Evolutionary conservation across 306 rosid species (phyloP).

Genomic region (Potentilla sterilis): DNA sequence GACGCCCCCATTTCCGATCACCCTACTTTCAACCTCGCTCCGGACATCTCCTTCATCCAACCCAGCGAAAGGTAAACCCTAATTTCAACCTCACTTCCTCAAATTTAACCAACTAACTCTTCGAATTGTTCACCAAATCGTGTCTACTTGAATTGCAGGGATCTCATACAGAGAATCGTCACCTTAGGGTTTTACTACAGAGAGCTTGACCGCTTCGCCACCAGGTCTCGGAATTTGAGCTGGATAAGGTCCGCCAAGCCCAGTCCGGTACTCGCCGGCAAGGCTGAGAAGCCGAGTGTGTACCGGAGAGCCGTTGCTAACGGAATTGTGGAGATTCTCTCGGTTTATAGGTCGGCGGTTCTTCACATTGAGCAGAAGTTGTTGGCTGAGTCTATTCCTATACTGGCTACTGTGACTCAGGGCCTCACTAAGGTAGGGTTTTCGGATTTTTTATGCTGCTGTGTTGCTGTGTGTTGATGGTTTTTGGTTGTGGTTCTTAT

Average conservation of each 20-base stretch:
- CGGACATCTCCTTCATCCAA: conserved; percentile 80
- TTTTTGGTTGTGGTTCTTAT: background rate
- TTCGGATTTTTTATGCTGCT: background rate
- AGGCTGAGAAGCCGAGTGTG: conserved; percentile 59
- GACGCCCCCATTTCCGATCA: conserved; percentile 57
- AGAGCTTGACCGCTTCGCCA: conserved; percentile 80
- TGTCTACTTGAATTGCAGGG: conserved; percentile 46
- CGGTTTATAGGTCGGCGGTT: conserved; percentile 79
- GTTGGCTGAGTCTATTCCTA: conserved; percentile 76
- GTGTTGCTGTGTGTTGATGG: background rate
- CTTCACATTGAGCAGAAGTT: conserved; percentile 84
- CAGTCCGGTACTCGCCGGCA: conserved; percentile 35
- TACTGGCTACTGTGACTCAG: conserved; percentile 79
- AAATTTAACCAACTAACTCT: background rate
- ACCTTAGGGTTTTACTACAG: conserved; percentile 87
- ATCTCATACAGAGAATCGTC: conserved; percentile 73
- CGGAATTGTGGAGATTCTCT: conserved; percentile 84
- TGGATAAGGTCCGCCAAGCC: conserved; percentile 75
- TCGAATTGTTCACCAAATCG: background rate
- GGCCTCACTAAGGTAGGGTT: conserved; percentile 82
- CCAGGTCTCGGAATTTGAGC: conserved; percentile 74
- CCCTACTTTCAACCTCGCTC: conserved; percentile 76
- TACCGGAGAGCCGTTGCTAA: conserved; percentile 88
- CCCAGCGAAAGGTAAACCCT: conserved; percentile 67
- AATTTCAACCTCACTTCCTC: background rate